Percentiles rank a stretch among this genome's conserved stretches.
Conservation (phyloP, 148 eudicot species). For the Beta vulgaris region DNA sequence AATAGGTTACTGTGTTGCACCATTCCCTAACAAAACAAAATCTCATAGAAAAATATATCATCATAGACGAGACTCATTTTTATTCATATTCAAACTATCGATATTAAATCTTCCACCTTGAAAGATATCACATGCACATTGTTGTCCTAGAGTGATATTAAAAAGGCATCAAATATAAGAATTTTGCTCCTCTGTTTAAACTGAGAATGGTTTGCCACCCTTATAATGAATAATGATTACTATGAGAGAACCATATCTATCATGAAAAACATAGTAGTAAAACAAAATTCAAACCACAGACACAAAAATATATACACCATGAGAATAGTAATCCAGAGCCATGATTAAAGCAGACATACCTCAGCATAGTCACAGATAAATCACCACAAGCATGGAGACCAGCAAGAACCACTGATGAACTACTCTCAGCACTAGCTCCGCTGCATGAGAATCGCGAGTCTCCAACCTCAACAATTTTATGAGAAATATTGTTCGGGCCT, state of each 20-base stretch:
- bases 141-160: no score
- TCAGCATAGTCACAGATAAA: slow-evolving; percentile 92
- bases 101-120: background rate
- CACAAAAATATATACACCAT: background rate
- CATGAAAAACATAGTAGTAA: background rate
- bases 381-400: slow-evolving; percentile 99
- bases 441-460: slow-evolving; percentile 14
- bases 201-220: no score
- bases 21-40: background rate
- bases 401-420: slow-evolving; percentile 66
- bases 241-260: no score
- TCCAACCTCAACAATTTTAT: slow-evolving; percentile 20
- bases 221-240: no score
- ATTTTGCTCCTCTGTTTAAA: no score
- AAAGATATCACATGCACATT: background rate
- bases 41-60: background rate
- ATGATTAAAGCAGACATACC: slow-evolving; percentile 36
- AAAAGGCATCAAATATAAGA: no score
- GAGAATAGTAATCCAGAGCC: background rate
- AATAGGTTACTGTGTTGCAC: background rate
- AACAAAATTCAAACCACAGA: background rate
- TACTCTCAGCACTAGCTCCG: slow-evolving; percentile 22
- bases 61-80: background rate
- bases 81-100: background rate
- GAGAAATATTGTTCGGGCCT: slow-evolving; percentile 19